Percentiles rank a stretch among this genome's conserved stretches.
Conservation (phyloP, 2,329 filamentous ascomycete genomes). For the Exophiala sp. region DNA sequence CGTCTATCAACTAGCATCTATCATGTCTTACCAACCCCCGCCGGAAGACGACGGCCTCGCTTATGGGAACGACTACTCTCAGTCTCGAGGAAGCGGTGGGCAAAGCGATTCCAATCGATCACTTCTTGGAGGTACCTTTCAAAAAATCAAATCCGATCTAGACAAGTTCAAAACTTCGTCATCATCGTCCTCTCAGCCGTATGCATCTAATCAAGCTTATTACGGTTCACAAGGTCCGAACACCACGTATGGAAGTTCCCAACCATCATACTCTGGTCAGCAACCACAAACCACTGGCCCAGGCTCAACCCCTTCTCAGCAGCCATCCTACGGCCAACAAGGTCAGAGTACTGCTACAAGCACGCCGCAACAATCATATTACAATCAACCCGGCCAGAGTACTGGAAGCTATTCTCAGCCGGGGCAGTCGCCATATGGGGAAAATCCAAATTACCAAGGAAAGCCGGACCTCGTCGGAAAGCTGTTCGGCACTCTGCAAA, state of each 20-base stretch:
- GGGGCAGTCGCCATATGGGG: constrained; percentile 22
- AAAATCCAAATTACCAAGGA: constrained; percentile 18
- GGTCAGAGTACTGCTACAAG: not conserved
- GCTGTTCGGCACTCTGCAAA: constrained; percentile 51
- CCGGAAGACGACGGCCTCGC: constrained; percentile 51
- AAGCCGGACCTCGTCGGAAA: constrained; percentile 33
- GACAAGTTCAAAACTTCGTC: constrained; percentile 23
- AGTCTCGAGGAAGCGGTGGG: constrained; percentile 32
- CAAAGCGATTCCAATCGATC: constrained; percentile 45
- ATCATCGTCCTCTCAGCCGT: constrained; percentile 23
- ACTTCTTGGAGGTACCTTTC: constrained; percentile 52
- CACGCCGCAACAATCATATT: not conserved
- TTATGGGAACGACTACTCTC: constrained; percentile 51
- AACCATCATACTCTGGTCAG: constrained; percentile 5
- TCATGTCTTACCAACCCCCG: constrained; percentile 20
- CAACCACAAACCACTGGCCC: not conserved
- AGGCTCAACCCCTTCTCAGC: not conserved
- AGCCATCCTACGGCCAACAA: constrained; percentile 2
- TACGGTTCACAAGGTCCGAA: constrained; percentile 16
- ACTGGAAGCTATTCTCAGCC: constrained; percentile 7
- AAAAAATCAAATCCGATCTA: constrained; percentile 44
- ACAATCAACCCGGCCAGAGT: not conserved
- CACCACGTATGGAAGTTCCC: not conserved
- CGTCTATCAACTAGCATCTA: not conserved
- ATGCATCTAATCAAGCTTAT: constrained; percentile 27